Evolutionary conservation across 148 eudicot species (phyloP).

Genomic region (Cornus kousa): DNA sequence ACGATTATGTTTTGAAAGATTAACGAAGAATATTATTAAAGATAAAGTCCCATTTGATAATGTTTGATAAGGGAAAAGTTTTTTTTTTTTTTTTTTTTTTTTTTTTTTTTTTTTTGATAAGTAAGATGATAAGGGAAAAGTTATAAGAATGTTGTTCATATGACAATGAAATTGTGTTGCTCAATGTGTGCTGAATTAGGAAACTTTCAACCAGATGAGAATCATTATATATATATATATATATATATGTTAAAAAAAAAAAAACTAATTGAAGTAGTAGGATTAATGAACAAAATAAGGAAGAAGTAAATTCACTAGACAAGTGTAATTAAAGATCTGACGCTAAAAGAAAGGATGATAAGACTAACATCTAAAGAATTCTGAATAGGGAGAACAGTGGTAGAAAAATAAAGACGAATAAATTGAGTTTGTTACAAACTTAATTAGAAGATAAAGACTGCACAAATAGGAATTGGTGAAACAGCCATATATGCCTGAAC

Average conservation of each 20-base stretch:
- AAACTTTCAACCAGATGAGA: background rate
- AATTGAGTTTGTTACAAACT: background rate
- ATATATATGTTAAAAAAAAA: no score
- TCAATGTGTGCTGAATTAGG: background rate
- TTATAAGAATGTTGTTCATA: background rate
- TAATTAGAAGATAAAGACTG: background rate
- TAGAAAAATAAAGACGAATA: no score
- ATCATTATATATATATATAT: no score
- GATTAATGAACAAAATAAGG: background rate
- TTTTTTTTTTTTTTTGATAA: no score
- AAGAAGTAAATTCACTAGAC: background rate
- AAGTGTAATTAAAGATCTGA: background rate
- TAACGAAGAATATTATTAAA: background rate
- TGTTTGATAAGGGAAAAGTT: background rate
- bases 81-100: no score
- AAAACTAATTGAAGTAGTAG: background rate
- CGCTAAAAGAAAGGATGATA: background rate
- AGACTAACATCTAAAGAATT: no score
- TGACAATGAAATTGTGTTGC: background rate
- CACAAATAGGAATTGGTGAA: background rate
- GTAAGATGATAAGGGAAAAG: background rate
- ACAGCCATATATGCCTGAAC: background rate
- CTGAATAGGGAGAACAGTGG: background rate
- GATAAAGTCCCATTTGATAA: background rate
- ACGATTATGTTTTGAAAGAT: background rate